phyloP scores from a whole-genome alignment of 495 filamentous ascomycete genomes.

The Penicillium canescens region DNA sequence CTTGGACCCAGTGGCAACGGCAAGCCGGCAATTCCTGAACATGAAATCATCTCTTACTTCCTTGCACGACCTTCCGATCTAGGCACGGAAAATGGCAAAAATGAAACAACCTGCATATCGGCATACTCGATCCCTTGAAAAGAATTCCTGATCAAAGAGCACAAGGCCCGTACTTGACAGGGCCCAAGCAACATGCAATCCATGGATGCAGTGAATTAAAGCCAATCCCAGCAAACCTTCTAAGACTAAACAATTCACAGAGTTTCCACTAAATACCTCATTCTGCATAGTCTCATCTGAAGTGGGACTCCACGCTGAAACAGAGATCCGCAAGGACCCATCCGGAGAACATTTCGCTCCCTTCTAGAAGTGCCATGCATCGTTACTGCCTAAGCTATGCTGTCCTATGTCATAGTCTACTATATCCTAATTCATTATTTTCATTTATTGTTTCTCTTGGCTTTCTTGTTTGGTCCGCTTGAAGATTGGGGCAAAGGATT shows the following conservation, averaged over 20 bases:
- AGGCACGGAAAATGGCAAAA: no score
- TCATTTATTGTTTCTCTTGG: background rate
- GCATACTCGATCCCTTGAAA: background rate
- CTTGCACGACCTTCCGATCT: background rate
- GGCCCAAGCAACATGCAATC: background rate
- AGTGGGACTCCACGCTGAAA: background rate
- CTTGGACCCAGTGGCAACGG: slow-evolving; percentile 1
- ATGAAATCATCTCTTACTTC: background rate
- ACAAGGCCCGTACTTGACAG: background rate
- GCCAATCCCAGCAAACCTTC: background rate
- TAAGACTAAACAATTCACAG: background rate
- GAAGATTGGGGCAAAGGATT: slow-evolving; percentile 1
- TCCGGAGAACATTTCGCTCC: background rate
- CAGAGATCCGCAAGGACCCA: background rate
- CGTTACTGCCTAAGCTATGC: slow-evolving; percentile 1
- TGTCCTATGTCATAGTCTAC: background rate
- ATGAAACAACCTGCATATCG: background rate
- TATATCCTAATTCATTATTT: background rate
- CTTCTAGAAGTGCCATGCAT: slow-evolving; percentile 9
- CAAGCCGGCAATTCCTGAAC: background rate
- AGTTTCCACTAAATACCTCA: background rate
- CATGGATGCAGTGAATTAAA: slow-evolving; percentile 2
- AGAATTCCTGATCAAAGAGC: background rate
- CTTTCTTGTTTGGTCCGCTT: background rate
- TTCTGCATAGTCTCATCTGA: slow-evolving; percentile 2